Percentiles rank a stretch among this genome's conserved stretches.
These are phyloP conservation scores for Alternaria solani DNA, from an alignment of 2,329 filamentous ascomycete genomes.

Conservation along the genomic window DNA sequence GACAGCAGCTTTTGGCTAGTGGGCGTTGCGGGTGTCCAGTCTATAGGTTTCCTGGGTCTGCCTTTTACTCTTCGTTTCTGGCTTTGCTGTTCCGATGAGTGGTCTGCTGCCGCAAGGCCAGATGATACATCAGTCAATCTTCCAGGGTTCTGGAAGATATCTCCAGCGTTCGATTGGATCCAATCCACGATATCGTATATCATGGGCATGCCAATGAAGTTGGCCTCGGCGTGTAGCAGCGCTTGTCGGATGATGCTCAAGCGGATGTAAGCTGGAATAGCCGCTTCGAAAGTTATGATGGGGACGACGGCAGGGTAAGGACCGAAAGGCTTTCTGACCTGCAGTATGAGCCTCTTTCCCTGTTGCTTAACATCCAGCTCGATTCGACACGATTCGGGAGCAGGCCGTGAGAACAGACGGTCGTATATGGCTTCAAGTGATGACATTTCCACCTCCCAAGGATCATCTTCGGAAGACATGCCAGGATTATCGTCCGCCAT, in stretches of 20 bases:
- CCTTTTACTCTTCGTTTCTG: constrained; percentile 30
- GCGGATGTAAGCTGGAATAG: constrained; percentile 90
- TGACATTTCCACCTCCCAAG: constrained; percentile 85
- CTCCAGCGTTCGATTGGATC: constrained; percentile 83
- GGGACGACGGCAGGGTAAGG: constrained; percentile 75
- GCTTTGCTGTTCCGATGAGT: constrained; percentile 28
- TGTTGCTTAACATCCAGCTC: constrained; percentile 63
- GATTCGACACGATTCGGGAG: constrained; percentile 73
- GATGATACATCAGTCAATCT: constrained; percentile 84
- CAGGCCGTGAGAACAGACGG: constrained; percentile 64
- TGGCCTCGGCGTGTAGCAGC: constrained; percentile 73
- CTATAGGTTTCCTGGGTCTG: constrained; percentile 61
- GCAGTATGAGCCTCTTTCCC: constrained; percentile 61
- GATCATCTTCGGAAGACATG: constrained; percentile 56
- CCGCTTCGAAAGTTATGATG: constrained; percentile 71
- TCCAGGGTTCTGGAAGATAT: constrained; percentile 85
- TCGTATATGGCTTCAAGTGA: constrained; percentile 88
- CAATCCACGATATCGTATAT: constrained; percentile 90
- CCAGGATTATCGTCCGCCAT: constrained; percentile 54
- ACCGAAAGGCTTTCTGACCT: constrained; percentile 73
- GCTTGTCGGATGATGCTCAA: constrained; percentile 84
- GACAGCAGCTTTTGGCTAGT: constrained; percentile 66
- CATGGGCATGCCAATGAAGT: constrained; percentile 84
- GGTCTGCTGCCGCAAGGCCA: constrained; percentile 66
- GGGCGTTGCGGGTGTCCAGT: constrained; percentile 67